Evolutionary conservation across 495 filamentous ascomycete species (phyloP).

Genomic region (Penicillium angulare): DNA sequence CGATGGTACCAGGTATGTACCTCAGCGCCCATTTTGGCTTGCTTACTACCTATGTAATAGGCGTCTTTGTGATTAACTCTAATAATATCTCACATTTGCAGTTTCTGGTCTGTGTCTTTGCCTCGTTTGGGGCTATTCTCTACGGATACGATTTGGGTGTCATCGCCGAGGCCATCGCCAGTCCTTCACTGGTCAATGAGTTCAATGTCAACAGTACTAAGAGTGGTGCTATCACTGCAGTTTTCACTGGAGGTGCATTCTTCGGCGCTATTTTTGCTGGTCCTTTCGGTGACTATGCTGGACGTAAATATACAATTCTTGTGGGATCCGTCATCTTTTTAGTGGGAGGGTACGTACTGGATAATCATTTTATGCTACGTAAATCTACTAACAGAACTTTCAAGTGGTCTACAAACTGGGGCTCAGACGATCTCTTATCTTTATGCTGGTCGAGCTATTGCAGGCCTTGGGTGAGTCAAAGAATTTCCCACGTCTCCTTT

Average conservation of each 20-base stretch:
- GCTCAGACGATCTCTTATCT: slow-evolving; percentile 4
- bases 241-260: slow-evolving; percentile 49
- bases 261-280: slow-evolving; percentile 16
- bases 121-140: slow-evolving; percentile 51
- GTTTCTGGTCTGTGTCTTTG: slow-evolving; percentile 53
- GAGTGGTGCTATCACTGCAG: slow-evolving; percentile 57
- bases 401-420: slow-evolving; percentile 11
- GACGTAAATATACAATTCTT: slow-evolving; percentile 25
- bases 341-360: slow-evolving; percentile 15
- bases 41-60: not conserved
- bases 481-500: not conserved
- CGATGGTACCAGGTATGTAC: slow-evolving; percentile 7
- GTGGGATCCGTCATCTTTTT: slow-evolving; percentile 23
- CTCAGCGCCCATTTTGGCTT: too few species aligned
- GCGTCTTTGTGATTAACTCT: not conserved
- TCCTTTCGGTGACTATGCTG: slow-evolving; percentile 10
- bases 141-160: slow-evolving; percentile 50
- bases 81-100: slow-evolving; percentile 20
- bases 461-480: slow-evolving; percentile 14
- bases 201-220: slow-evolving; percentile 40
- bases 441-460: slow-evolving; percentile 21
- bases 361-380: not conserved
- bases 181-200: slow-evolving; percentile 13
- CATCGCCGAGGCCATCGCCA: slow-evolving; percentile 44
- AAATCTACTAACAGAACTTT: not conserved